Evolutionary conservation across 495 filamentous ascomycete genomes (phyloP).

Genomic region (Thozetella sp.): DNA sequence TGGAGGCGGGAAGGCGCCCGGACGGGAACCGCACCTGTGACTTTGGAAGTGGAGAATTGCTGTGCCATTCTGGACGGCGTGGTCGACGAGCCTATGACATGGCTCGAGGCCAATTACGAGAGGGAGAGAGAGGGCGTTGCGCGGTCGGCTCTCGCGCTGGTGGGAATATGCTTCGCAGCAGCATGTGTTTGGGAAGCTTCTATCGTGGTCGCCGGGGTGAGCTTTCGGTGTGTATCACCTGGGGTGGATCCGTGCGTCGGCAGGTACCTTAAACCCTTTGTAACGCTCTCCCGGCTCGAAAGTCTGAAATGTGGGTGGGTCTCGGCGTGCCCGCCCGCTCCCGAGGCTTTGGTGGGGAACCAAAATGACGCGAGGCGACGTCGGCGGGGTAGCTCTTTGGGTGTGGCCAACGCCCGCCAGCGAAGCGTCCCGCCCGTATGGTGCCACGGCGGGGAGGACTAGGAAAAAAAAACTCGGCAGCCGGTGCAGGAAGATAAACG

Average conservation of each 20-base stretch:
- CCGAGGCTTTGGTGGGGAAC: not conserved
- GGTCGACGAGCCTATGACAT: conserved; percentile 22
- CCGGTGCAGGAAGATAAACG: conserved; percentile 5
- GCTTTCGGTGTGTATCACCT: not conserved
- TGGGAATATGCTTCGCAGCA: not conserved
- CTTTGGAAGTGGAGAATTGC: conserved; percentile 69
- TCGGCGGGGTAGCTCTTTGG: conserved; percentile 3
- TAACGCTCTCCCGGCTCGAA: too few relatives aligned
- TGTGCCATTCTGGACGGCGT: conserved; percentile 56
- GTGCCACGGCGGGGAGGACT: conserved; percentile 15
- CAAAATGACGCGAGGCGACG: not conserved
- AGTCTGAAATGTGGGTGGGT: not conserved
- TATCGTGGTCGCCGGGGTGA: not conserved
- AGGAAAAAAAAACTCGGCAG: not conserved
- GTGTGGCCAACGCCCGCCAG: too few relatives aligned
- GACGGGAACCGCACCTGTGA: conserved; percentile 55
- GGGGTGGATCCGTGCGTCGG: not conserved
- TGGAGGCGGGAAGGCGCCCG: too few relatives aligned
- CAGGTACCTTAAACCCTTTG: not conserved
- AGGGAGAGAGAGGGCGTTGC: conserved; percentile 4
- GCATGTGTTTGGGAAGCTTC: not conserved
- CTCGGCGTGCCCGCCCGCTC: not conserved
- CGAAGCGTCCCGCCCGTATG: too few relatives aligned
- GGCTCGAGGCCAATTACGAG: conserved; percentile 6
- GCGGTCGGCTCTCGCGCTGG: not conserved